Percentiles rank a stretch among this genome's conserved stretches.
Evolutionary conservation across 2,329 filamentous ascomycete species (phyloP).

Genomic region (Colletotrichum nymphaeae): DNA sequence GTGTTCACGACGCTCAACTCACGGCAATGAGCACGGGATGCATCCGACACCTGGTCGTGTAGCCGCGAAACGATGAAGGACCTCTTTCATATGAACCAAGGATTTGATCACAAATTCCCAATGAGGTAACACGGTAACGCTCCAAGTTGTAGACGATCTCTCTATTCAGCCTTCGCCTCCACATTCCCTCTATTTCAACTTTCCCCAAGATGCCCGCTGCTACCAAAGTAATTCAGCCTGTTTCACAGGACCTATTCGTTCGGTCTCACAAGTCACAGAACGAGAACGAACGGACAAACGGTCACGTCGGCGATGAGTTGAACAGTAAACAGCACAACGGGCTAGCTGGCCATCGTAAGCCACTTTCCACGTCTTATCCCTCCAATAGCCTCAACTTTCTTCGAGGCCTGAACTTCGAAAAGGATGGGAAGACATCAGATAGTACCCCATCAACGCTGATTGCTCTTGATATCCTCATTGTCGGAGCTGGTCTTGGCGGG

Average conservation of each 20-base stretch:
- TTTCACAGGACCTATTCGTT: not conserved
- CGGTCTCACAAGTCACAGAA: not conserved
- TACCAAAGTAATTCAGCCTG: not conserved
- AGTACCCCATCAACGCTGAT: not conserved
- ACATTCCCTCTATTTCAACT: not conserved
- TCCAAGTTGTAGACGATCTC: not conserved
- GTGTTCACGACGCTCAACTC: not conserved
- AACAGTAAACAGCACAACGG: not conserved
- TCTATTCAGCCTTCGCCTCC: too few relatives aligned
- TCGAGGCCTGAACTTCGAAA: not conserved
- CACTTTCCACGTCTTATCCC: constrained; percentile 17
- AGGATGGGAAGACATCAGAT: not conserved
- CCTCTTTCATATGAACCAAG: not conserved
- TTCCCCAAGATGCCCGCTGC: not conserved
- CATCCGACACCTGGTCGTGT: too few relatives aligned
- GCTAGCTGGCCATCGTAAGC: not conserved
- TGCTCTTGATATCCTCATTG: constrained; percentile 23
- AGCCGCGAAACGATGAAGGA: not conserved
- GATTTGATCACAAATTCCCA: not conserved
- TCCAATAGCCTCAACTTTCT: constrained; percentile 33
- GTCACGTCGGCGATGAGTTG: not conserved
- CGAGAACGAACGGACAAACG: too few relatives aligned
- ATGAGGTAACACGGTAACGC: not conserved
- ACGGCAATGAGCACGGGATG: not conserved
- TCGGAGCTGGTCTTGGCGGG: constrained; percentile 35